These are phyloP conservation scores for Pseudodiploospora longispora DNA, from an alignment of 2,329 filamentous ascomycete genomes.

Conservation along the genomic window DNA sequence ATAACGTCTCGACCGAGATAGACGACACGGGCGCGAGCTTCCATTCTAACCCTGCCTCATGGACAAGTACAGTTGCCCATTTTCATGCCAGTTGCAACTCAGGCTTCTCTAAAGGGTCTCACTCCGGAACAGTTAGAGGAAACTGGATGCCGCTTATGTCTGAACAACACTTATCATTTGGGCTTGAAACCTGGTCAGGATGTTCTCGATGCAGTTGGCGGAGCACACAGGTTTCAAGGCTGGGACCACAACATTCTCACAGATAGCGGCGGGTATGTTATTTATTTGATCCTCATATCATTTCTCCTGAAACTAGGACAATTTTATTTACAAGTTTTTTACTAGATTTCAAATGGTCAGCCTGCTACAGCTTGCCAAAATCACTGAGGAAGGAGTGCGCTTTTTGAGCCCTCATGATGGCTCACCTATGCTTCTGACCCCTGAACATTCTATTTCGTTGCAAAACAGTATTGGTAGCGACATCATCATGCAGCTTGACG, in stretches of 20 bases:
- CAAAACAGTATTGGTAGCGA: conserved; percentile 97
- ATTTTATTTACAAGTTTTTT: conserved; percentile 6
- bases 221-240: conserved; percentile 88
- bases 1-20: conserved; percentile 27
- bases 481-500: conserved; percentile 99
- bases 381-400: conserved; percentile 91
- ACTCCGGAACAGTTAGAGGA: conserved; percentile 88
- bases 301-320: conserved; percentile 1
- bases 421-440: conserved; percentile 90
- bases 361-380: conserved; percentile 80
- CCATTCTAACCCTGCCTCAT: conserved; percentile 81
- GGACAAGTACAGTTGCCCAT: conserved; percentile 83
- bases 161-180: conserved; percentile 98
- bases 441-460: conserved; percentile 90
- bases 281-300: conserved; percentile 14
- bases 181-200: conserved; percentile 91
- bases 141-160: conserved; percentile 79
- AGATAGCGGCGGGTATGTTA: conserved; percentile 58
- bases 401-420: conserved; percentile 97
- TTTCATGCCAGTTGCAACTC: conserved; percentile 98
- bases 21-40: conserved; percentile 92
- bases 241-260: conserved; percentile 96
- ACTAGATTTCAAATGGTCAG: conserved; percentile 97
- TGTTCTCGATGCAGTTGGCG: conserved; percentile 77
- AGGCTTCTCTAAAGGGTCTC: conserved; percentile 89